phyloP scores from a whole-genome alignment of 495 filamentous ascomycete species.

The Lasiosphaeris hirsuta region DNA sequence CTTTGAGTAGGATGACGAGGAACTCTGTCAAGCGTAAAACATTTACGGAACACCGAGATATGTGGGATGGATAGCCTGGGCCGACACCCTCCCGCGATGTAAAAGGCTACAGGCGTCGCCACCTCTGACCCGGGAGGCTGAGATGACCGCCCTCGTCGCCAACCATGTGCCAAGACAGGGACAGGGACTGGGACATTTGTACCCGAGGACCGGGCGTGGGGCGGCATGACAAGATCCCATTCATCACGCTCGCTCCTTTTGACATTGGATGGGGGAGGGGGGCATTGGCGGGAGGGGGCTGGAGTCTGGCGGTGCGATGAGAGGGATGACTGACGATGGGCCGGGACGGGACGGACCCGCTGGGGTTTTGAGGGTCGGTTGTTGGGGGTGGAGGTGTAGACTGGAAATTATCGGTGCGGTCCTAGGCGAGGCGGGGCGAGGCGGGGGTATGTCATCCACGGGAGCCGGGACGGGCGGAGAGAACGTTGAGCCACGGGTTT shows the following conservation, averaged over 20 bases:
- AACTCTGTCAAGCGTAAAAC: background rate
- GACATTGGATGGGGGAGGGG: background rate
- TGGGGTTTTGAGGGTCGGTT: background rate
- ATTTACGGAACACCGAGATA: background rate
- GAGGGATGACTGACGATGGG: no score
- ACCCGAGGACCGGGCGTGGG: background rate
- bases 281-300: background rate
- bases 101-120: no score
- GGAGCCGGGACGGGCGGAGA: background rate
- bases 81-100: no score
- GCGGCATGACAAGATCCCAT: background rate
- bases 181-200: no score
- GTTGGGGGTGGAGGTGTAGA: background rate
- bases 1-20: conserved; percentile 37
- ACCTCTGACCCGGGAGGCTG: no score
- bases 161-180: no score
- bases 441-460: background rate
- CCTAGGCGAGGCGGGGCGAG: no score
- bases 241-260: background rate
- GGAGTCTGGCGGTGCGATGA: no score
- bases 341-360: no score
- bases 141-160: no score
- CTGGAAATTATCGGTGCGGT: background rate
- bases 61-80: background rate
- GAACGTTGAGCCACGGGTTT: background rate